Conservation (phyloP, 2,329 filamentous ascomycete species). For the Fusarium cicatricum region DNA sequence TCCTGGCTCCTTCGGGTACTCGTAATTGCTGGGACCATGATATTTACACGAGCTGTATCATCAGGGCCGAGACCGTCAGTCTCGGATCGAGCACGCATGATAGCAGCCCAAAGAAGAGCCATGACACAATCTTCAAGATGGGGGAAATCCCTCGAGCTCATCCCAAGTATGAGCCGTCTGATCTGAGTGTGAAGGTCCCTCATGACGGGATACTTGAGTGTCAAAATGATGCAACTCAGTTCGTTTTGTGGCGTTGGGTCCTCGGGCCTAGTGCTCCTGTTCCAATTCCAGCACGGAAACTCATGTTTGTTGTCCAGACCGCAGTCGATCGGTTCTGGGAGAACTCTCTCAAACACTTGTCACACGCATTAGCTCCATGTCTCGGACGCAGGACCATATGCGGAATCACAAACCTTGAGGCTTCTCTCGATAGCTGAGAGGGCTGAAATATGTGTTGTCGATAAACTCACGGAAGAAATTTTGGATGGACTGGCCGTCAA, state of each 20-base stretch:
- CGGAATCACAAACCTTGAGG: constrained; percentile 14
- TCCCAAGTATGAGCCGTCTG: neutral
- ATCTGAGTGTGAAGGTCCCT: neutral
- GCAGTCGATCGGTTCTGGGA: neutral
- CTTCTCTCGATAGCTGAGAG: neutral
- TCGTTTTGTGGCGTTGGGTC: neutral
- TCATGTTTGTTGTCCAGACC: constrained; percentile 5
- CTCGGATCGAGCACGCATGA: constrained; percentile 20
- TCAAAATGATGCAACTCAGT: constrained; percentile 8
- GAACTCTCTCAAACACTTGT: constrained; percentile 8
- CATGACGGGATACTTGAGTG: neutral
- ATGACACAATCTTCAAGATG: constrained; percentile 26
- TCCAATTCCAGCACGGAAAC: constrained; percentile 31
- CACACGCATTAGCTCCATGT: constrained; percentile 7
- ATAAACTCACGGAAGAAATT: constrained; percentile 31
- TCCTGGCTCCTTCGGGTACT: neutral
- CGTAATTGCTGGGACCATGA: constrained; percentile 14
- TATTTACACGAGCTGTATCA: constrained; percentile 4
- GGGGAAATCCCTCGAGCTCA: neutral
- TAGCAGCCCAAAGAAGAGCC: constrained; percentile 28
- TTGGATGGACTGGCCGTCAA: constrained; percentile 30
- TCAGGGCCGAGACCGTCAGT: neutral
- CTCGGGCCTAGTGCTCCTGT: neutral
- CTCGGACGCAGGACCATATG: neutral
- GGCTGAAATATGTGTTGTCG: neutral